Percentiles rank a stretch among this genome's conserved stretches.
Conservation (phyloP, 371 early-diverging fungal genomes). For the Mortierella sp. region DNA sequence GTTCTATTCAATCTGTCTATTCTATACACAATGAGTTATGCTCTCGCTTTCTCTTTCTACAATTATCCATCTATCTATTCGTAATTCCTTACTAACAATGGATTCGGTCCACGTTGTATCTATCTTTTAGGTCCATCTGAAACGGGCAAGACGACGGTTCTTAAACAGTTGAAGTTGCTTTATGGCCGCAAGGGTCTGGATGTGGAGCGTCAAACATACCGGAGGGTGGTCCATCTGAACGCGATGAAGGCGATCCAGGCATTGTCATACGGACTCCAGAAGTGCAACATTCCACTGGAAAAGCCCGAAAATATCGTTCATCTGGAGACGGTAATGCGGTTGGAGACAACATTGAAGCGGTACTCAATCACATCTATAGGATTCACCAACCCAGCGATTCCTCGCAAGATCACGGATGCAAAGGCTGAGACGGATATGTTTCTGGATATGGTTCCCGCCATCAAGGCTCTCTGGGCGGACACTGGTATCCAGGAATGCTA, state of each 20-base stretch:
- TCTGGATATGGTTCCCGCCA: conserved; percentile 56
- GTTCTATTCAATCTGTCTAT: background rate
- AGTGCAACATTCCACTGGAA: conserved; percentile 41
- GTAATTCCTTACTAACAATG: background rate
- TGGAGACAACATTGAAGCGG: conserved; percentile 49
- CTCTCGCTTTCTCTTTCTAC: background rate
- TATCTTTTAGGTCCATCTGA: conserved; percentile 59
- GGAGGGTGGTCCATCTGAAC: conserved; percentile 60
- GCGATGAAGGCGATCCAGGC: conserved; percentile 62
- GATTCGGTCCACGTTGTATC: background rate
- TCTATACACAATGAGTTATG: background rate
- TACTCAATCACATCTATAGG: conserved; percentile 53
- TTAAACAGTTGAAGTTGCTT: conserved; percentile 62
- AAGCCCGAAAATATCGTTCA: conserved; percentile 51
- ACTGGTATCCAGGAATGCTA: conserved; percentile 51
- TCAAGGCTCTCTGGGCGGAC: conserved; percentile 63
- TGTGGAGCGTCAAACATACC: conserved; percentile 59
- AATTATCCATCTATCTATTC: background rate
- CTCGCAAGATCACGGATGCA: conserved; percentile 62
- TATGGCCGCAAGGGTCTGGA: conserved; percentile 60
- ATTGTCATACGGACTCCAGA: conserved; percentile 43
- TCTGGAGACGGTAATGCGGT: conserved; percentile 46
- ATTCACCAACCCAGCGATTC: conserved; percentile 57
- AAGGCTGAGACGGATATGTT: conserved; percentile 58
- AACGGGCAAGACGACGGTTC: conserved; percentile 64